phyloP scores from a whole-genome alignment of 495 filamentous ascomycete genomes.

The Achaetomiella virescens region DNA sequence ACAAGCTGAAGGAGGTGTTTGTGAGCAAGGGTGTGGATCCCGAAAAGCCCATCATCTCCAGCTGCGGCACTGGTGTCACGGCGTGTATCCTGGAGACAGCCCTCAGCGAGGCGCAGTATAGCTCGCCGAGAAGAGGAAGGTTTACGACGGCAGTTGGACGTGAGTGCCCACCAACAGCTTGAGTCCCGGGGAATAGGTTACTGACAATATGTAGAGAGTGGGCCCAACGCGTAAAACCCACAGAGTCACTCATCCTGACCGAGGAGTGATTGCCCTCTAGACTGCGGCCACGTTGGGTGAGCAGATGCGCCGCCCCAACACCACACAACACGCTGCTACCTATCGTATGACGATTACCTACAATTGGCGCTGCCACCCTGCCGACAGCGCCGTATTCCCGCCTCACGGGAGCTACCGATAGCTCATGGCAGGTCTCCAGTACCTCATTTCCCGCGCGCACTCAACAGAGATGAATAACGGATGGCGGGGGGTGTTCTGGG shows the following conservation, averaged over 20 bases:
- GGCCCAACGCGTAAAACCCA: conserved; percentile 53
- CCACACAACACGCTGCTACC: neutral
- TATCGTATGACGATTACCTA: no score
- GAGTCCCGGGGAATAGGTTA: neutral
- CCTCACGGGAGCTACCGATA: no score
- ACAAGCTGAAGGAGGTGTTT: conserved; percentile 71
- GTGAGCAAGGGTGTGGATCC: conserved; percentile 69
- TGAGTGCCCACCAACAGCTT: conserved; percentile 47
- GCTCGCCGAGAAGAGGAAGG: conserved; percentile 56
- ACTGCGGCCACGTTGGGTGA: neutral
- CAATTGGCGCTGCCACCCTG: no score
- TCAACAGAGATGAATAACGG: no score
- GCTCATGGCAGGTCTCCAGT: no score
- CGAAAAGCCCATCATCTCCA: conserved; percentile 77
- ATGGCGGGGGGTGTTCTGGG: neutral
- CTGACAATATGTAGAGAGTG: conserved; percentile 52
- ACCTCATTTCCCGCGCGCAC: no score
- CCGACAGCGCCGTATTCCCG: no score
- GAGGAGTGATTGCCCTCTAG: conserved; percentile 1
- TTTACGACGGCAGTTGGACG: conserved; percentile 99
- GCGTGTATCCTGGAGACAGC: conserved; percentile 90
- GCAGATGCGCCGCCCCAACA: neutral
- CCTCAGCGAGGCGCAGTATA: conserved; percentile 68
- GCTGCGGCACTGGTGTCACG: conserved; percentile 91
- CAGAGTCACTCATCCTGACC: conserved; percentile 36